These are phyloP conservation scores for Chaetomium fimeti DNA, from an alignment of 495 filamentous ascomycete species.

Conservation along the genomic window DNA sequence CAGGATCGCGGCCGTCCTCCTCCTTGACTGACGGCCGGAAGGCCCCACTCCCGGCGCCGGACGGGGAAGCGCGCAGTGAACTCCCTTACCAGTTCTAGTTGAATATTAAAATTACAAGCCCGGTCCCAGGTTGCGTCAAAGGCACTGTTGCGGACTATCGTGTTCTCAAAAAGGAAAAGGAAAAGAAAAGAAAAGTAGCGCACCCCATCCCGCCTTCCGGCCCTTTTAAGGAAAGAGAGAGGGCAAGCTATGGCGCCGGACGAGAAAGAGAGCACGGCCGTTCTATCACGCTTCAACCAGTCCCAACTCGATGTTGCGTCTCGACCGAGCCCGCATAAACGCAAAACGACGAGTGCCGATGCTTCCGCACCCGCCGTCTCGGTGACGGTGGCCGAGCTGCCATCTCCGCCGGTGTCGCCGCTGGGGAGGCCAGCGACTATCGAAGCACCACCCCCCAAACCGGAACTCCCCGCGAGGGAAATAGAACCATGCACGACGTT, in stretches of 20 bases:
- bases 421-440: background rate
- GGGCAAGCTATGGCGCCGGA: background rate
- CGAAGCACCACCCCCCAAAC: background rate
- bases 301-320: background rate
- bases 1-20: background rate
- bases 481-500: slow-evolving; percentile 25
- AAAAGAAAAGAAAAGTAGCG: too few relatives aligned
- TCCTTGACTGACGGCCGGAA: slow-evolving; percentile 4
- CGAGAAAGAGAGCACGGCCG: background rate
- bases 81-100: background rate
- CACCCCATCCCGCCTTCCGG: background rate
- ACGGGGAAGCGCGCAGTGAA: background rate
- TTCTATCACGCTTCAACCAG: background rate
- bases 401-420: slow-evolving; percentile 1
- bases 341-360: background rate
- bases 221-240: background rate
- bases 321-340: background rate
- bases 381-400: slow-evolving; percentile 12
- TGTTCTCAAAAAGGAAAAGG: too few relatives aligned
- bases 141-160: background rate
- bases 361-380: background rate
- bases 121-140: background rate
- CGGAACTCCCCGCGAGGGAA: background rate
- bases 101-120: background rate
- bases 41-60: slow-evolving; percentile 14